A percentile compares a stretch with the other conserved stretches of the same genome.
phyloP scores from a whole-genome alignment of 2,329 filamentous ascomycete species.

The Pseudocercospora vitis region DNA sequence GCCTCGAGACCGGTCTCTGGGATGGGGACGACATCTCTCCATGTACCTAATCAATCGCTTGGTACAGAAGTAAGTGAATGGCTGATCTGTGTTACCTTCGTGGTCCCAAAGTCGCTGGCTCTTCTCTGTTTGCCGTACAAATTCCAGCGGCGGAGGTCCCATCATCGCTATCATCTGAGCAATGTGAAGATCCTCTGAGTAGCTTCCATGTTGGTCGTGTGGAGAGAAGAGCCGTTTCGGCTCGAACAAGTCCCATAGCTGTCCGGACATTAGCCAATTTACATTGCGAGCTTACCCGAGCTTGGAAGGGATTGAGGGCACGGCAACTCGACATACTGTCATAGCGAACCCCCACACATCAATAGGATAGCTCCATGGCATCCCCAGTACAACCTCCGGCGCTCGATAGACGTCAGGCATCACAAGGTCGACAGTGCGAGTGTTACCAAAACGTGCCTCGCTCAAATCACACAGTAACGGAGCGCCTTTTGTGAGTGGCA shows the following conservation, averaged over 20 bases:
- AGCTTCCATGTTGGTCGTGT: conserved; percentile 21
- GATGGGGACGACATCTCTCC: conserved; percentile 34
- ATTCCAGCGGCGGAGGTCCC: conserved; percentile 31
- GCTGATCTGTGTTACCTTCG: conserved; percentile 21
- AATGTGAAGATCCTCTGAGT: conserved; percentile 28
- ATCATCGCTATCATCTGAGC: conserved; percentile 33
- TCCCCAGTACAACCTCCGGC: conserved; percentile 40
- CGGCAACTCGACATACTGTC: conserved; percentile 34
- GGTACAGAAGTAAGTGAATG: neutral
- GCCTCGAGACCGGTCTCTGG: conserved; percentile 32
- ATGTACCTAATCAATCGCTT: conserved; percentile 14
- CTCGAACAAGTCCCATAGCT: conserved; percentile 42
- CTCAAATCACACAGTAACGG: conserved; percentile 28
- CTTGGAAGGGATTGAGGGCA: no score
- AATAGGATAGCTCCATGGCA: conserved; percentile 37
- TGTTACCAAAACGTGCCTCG: conserved; percentile 19
- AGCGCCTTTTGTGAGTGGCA: conserved; percentile 14
- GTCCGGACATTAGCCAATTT: neutral
- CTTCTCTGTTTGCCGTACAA: conserved; percentile 24
- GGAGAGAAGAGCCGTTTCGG: conserved; percentile 36
- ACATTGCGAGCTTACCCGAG: neutral
- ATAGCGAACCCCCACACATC: conserved; percentile 44
- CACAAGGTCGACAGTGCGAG: conserved; percentile 31
- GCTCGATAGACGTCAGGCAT: conserved; percentile 40
- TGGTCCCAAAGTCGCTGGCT: conserved; percentile 8